These are phyloP conservation scores for Haematococcus lacustris DNA, from an alignment of 139 green algal species.

Conservation along the genomic window DNA sequence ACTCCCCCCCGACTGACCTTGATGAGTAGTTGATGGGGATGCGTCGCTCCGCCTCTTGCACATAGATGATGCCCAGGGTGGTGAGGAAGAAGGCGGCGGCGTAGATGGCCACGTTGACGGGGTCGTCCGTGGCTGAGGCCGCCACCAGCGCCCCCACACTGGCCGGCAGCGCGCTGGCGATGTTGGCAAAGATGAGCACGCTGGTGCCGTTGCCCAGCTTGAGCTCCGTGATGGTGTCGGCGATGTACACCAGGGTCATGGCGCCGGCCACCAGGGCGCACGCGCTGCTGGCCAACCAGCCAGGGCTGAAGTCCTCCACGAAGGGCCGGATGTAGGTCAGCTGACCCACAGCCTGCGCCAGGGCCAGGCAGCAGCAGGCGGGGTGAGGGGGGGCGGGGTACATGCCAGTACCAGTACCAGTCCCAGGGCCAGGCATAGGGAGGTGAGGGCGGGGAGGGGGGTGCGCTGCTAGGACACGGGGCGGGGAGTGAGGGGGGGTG, in stretches of 20 bases:
- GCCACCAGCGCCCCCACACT: conserved; percentile 18
- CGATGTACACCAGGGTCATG: conserved; percentile 78
- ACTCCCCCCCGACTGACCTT: conserved; percentile 18
- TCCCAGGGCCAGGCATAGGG: too few relatives aligned
- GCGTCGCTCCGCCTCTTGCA: conserved; percentile 92
- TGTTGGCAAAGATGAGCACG: conserved; percentile 97
- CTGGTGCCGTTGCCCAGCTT: conserved; percentile 96
- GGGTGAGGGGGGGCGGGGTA: too few relatives aligned
- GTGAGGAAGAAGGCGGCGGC: conserved; percentile 81
- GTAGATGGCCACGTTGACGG: conserved; percentile 63
- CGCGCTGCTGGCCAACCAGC: conserved; percentile 65
- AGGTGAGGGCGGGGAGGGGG: too few relatives aligned
- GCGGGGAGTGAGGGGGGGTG: too few relatives aligned
- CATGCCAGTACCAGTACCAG: too few relatives aligned
- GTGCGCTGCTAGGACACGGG: too few relatives aligned
- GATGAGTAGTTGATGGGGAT: conserved; percentile 97
- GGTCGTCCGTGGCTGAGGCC: conserved; percentile 14
- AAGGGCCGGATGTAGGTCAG: conserved; percentile 80
- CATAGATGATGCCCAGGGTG: conserved; percentile 95
- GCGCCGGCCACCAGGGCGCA: conserved; percentile 78
- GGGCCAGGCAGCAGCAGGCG: neutral
- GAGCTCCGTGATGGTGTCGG: conserved; percentile 81
- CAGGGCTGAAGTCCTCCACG: conserved; percentile 74
- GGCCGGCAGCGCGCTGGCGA: conserved; percentile 80
- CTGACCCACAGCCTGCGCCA: conserved; percentile 68